Base-by-base conservation (phyloP, 2,329 filamentous ascomycete species). In the Pyrenophora graminea region DNA sequence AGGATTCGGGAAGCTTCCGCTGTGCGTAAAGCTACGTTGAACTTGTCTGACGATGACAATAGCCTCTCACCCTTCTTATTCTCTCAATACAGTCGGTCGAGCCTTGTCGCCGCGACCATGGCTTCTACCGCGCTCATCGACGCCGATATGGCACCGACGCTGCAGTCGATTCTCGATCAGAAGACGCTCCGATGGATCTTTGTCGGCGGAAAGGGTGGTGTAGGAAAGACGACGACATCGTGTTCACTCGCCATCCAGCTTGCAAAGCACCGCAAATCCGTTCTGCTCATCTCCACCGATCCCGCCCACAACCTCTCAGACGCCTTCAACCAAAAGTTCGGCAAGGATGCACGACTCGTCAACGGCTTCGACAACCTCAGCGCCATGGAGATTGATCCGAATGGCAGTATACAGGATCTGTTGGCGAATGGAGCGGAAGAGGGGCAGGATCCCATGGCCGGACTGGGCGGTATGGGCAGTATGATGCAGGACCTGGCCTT, bases 401-500 rank as follows among this genome's bases (percentile, higher is more conserved):
- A 96, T 72, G 94, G 93, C 40, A 96, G 91, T 70, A 96, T 99
- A 75, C 94, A 97, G 77, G 94, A 99, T 73, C 79, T 99, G 49
- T 79, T 99, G 58, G 89, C 89, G 8, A 88, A 87, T 70, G 86
- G 84, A 37, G 91, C 90, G 15, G 90, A 90, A 42, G 84, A 82
- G 21, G 83, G 80, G 2, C 81, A 85, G 61, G 89, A 91, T 60
- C 85, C 85, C 34, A 85, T 90, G 79, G 83, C 82, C 43, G 87
- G 86, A 8, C 66, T 86, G 55, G 70, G 81, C 13, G 85, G 84
- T 3, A 86, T 97, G 78, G 92, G 93, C 21, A 89, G 88, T 64
- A 97, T 97, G 92, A 96, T 97, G 89, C 94, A 99, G 77, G 94
- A 99, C 75, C 81, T 99, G 61, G 94, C 94, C 0, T 97, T 97